Evolutionary conservation across 352 stramenopile species (phyloP), one percentile per base, ranked within the genome.

Genomic region (Thalassiosira livingstoniorum): DNA sequence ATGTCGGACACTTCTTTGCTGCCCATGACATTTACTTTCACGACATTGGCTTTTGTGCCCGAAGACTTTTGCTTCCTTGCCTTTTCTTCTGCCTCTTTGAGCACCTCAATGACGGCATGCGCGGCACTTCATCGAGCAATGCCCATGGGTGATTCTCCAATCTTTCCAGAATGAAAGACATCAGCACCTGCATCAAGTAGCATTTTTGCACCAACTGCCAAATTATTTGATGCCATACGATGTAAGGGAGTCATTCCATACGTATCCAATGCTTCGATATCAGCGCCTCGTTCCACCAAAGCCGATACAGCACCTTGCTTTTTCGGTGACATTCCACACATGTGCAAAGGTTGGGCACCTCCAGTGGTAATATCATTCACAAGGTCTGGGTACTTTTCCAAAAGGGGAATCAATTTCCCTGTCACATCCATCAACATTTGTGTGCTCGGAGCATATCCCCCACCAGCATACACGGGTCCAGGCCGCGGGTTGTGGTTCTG

Each of bases 151-250:
- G 64, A 70, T 35, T 55, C 42, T 4, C 69, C 78, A 23, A 82
- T 62, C 57, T 88, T 78, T 45, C 75, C 75, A 21, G 4, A 18
- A 37, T 87, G 37, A 35, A 61, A 74, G 18, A 80, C 54, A 55
- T 92, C 88, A 2, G 85, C 73, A 34, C 87, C 87, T 11, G 88
- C 85, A 35, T 86, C 72, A 10, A 92, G 70, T 34, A 94, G 75
- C 23, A 85, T 83, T 71, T 86, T 85, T 4, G 87, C 89, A 37
- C 91, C 91, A 32, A 86, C 75, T 11, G 77, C 81, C 15, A 95
- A 67, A 80, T 94, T 93, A 68, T 95, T 95, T 18, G 86, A 92
- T 64, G 91, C 91, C 91, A 95, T 95, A 11, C 91, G 67, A 78
- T 95, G 91, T 15, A 95, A 67, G 1, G 91, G 84, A 61, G 82